Percentiles rank a stretch among this genome's conserved stretches.
These are phyloP conservation scores for Kalmusia sp. DNA, from an alignment of 2,329 filamentous ascomycete species.

Conservation along the genomic window DNA sequence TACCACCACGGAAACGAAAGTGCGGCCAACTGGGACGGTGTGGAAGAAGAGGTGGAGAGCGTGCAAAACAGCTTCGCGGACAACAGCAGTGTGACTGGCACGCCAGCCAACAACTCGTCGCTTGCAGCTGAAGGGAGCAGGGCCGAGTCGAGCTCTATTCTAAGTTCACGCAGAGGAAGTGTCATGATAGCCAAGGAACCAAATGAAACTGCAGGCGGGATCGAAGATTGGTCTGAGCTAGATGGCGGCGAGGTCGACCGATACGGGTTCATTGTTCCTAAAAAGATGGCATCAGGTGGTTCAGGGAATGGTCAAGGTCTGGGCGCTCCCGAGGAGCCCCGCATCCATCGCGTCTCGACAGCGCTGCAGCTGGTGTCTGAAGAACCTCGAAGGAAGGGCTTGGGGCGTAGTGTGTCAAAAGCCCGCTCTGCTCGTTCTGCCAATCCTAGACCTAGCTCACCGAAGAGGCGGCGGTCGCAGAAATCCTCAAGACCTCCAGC, in stretches of 20 bases:
- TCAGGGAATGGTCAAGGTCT: slow-evolving; percentile 31
- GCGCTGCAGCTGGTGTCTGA: slow-evolving; percentile 64
- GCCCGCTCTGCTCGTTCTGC: slow-evolving; percentile 51
- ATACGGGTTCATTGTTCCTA: slow-evolving; percentile 68
- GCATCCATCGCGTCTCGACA: slow-evolving; percentile 66
- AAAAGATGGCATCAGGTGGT: slow-evolving; percentile 43
- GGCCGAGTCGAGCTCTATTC: slow-evolving; percentile 37
- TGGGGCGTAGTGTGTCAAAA: slow-evolving; percentile 58
- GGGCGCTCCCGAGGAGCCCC: slow-evolving; percentile 41
- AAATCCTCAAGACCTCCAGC: slow-evolving; percentile 52
- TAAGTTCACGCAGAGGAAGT: slow-evolving; percentile 35
- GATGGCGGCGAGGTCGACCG: slow-evolving; percentile 66
- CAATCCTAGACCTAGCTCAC: slow-evolving; percentile 47
- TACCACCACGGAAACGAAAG: slow-evolving; percentile 68
- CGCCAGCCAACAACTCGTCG: slow-evolving; percentile 34
- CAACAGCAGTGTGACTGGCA: slow-evolving; percentile 29
- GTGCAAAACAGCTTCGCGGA: slow-evolving; percentile 28
- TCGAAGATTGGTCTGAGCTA: slow-evolving; percentile 71
- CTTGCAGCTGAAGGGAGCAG: slow-evolving; percentile 34
- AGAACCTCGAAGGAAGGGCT: slow-evolving; percentile 60
- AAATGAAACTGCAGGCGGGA: slow-evolving; percentile 66
- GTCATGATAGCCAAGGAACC: slow-evolving; percentile 57
- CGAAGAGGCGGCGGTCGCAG: slow-evolving; percentile 49
- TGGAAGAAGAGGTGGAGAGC: slow-evolving; percentile 30
- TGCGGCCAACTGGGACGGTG: slow-evolving; percentile 53